Evolutionary conservation across 1,284 basidiomycete genomes (phyloP), one percentile per base, ranked within the genome.

Genomic region (Sanguinoderma infundibulare): DNA sequence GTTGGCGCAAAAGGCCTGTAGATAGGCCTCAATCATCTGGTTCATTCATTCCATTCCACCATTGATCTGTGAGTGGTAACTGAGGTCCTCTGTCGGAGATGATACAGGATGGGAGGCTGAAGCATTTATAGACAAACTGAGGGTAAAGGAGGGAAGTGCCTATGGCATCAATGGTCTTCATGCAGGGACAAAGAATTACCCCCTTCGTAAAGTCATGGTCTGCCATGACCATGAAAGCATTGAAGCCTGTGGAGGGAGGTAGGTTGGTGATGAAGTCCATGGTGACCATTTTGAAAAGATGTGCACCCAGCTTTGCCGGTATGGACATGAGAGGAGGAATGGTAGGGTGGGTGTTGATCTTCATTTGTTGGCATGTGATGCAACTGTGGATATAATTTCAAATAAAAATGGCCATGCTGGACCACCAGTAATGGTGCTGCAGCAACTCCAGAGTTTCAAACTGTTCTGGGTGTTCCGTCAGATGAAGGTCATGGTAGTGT

Each of bases 261-360:
- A 82, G 69, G 5, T 72, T 65, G 0, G 68, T 70, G 57, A 82
- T 79, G 57, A 79, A 71, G 58, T 81, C 75, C 14, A 75, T 65
- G 0, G 72, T 70, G 8, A 78, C 69, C 2, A 67, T 59, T 24
- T 58, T 28, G 26, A 57, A 62, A 2, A 53, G 62, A 3, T 26
- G 12, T 1, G 38, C 26, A 39, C 30, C 32, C 3, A 14, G 47
- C 17, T 6, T 15, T 1, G 26, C 24, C 12, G 55, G 40, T 10
- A 61, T 64, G 5, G 54, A 58, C 1, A 26, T 17, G 4, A 63
- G 24, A 20, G 59, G 53, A 5, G 57, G 52, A 1, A 6, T 57
- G n/a, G 46, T 53, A 0, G 58, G 64, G n/a, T 62, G 59, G 1
- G 40, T 56, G 22, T 53, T 53, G 55, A 15, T 39, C 56, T 83